These are phyloP conservation scores for Saccharomycopsis vini DNA, from an alignment of 805 yeast genomes.

Conservation along the genomic window DNA sequence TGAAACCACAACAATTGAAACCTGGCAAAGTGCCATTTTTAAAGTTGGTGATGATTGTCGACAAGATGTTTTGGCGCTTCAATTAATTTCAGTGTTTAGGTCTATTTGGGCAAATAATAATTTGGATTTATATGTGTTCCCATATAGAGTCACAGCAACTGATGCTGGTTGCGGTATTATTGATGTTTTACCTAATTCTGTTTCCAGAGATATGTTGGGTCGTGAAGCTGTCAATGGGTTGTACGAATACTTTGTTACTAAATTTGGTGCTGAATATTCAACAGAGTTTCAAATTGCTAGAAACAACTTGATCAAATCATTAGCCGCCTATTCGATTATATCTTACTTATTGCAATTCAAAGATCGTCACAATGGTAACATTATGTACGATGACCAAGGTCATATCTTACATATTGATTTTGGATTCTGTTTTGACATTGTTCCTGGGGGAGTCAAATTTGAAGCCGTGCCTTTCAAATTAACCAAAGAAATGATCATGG, in stretches of 20 bases:
- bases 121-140: constrained; percentile 83
- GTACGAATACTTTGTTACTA: constrained; percentile 83
- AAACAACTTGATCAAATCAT: constrained; percentile 83
- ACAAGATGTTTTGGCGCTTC: constrained; percentile 92
- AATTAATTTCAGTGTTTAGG: constrained; percentile 82
- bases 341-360: constrained; percentile 88
- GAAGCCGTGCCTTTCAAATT: constrained; percentile 98
- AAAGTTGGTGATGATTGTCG: constrained; percentile 99
- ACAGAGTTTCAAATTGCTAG: constrained; percentile 87
- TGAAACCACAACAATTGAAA: constrained; percentile 39
- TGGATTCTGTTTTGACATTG: constrained; percentile 97
- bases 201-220: constrained; percentile 96
- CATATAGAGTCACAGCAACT: constrained; percentile 94
- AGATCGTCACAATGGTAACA: constrained; percentile 97
- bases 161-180: constrained; percentile 99
- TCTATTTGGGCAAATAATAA: constrained; percentile 86
- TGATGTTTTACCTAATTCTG: constrained; percentile 92
- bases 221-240: constrained; percentile 97
- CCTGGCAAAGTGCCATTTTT: constrained; percentile 93
- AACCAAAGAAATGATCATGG: constrained; percentile 92
- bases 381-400: constrained; percentile 92
- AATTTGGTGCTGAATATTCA: constrained; percentile 90
- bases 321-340: constrained; percentile 90
- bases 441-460: constrained; percentile 96
- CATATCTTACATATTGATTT: constrained; percentile 94